These are phyloP conservation scores for Uncinocarpus reesii DNA, from an alignment of 2,329 filamentous ascomycete species.

Conservation along the genomic window DNA sequence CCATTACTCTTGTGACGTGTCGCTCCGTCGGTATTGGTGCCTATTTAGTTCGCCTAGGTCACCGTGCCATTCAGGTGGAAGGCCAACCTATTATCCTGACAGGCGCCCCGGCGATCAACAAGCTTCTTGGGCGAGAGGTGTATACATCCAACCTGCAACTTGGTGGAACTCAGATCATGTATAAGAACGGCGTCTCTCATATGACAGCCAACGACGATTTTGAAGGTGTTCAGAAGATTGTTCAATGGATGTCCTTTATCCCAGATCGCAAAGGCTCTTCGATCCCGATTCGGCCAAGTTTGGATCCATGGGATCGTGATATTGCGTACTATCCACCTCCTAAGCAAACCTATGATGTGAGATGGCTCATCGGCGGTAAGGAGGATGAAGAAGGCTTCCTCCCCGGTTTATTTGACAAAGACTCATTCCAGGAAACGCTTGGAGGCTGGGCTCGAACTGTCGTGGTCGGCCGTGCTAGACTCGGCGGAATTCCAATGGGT, in stretches of 20 bases:
- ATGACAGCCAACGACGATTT: slow-evolving; percentile 98
- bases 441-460: slow-evolving; percentile 96
- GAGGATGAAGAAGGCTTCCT: slow-evolving; percentile 71
- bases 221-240: slow-evolving; percentile 92
- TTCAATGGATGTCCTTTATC: slow-evolving; percentile 95
- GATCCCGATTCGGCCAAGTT: slow-evolving; percentile 78
- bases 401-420: slow-evolving; percentile 87
- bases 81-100: slow-evolving; percentile 98
- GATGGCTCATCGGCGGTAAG: slow-evolving; percentile 85
- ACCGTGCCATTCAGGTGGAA: slow-evolving; percentile 97
- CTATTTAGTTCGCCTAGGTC: slow-evolving; percentile 93
- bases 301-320: slow-evolving; percentile 87
- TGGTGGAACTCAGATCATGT: slow-evolving; percentile 99
- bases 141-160: slow-evolving; percentile 99
- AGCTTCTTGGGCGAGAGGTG: slow-evolving; percentile 91
- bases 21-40: slow-evolving; percentile 98
- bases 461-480: slow-evolving; percentile 87
- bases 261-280: slow-evolving; percentile 90
- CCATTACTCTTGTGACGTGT: slow-evolving; percentile 92
- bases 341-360: slow-evolving; percentile 82
- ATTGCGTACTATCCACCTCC: slow-evolving; percentile 67
- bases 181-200: slow-evolving; percentile 98
- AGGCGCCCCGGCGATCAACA: slow-evolving; percentile 94
- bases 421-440: slow-evolving; percentile 92
- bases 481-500: slow-evolving; percentile 95